These are phyloP conservation scores for Cyberlindnera amylophila DNA, from an alignment of 805 yeast species.

Conservation along the genomic window DNA sequence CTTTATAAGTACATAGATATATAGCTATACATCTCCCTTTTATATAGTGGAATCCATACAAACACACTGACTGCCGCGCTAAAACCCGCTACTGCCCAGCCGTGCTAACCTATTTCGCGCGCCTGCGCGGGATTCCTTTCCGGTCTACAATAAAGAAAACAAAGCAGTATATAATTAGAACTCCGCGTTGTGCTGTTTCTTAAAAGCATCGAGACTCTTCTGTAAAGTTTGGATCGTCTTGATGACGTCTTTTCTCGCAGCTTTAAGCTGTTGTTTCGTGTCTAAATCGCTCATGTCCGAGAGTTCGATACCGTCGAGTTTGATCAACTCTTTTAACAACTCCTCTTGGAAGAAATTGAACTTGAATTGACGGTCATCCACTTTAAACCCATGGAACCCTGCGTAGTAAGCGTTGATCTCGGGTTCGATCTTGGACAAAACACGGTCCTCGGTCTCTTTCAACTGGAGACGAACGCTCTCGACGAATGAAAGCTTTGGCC, in stretches of 20 bases:
- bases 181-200: constrained; percentile 7
- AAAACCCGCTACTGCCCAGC: too few relatives aligned
- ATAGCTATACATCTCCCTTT: too few relatives aligned
- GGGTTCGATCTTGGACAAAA: constrained; percentile 4
- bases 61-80: too few relatives aligned
- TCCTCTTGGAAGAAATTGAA: constrained; percentile 61
- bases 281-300: constrained; percentile 29
- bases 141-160: too few relatives aligned
- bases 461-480: constrained; percentile 2
- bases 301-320: constrained; percentile 58
- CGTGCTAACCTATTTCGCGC: too few relatives aligned
- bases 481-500: constrained; percentile 2
- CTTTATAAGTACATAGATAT: too few relatives aligned
- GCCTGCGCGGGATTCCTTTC: too few relatives aligned
- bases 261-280: constrained; percentile 46
- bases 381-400: constrained; percentile 4
- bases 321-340: constrained; percentile 61
- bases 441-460: neutral
- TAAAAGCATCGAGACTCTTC: constrained; percentile 19
- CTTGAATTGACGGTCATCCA: constrained; percentile 37
- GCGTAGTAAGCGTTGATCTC: constrained; percentile 10
- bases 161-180: neutral
- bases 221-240: constrained; percentile 47
- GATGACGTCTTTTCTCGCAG: constrained; percentile 55
- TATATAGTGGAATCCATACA: too few relatives aligned